Evolutionary conservation across 2,329 filamentous ascomycete species (phyloP).

Genomic region (Corynespora cassiicola): DNA sequence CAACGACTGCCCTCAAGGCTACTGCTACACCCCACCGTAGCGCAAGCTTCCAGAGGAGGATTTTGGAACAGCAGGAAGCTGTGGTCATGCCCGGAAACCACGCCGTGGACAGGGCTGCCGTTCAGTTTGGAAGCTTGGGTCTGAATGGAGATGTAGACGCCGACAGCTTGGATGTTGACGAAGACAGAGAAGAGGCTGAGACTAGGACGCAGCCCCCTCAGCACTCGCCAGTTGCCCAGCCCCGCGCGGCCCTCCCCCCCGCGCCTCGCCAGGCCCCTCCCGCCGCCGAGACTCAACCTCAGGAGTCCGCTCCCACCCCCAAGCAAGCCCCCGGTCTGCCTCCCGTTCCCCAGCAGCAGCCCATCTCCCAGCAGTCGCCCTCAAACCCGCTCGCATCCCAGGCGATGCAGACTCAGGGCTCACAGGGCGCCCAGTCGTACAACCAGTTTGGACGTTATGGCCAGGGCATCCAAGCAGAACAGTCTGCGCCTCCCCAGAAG

Average conservation of each 20-base stretch:
- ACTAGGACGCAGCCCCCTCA: constrained; percentile 92
- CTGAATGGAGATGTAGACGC: constrained; percentile 74
- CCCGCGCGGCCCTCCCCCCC: constrained; percentile 86
- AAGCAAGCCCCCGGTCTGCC: constrained; percentile 69
- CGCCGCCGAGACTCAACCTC: constrained; percentile 47
- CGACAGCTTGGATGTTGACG: constrained; percentile 79
- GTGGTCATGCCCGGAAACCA: constrained; percentile 98
- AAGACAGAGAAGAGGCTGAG: constrained; percentile 93
- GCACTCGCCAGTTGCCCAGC: constrained; percentile 86
- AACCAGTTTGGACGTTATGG: constrained; percentile 76
- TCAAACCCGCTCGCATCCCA: constrained; percentile 58
- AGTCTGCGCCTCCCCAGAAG: constrained; percentile 72
- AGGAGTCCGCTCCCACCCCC: constrained; percentile 55
- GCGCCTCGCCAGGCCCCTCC: constrained; percentile 56
- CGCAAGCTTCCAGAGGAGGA: constrained; percentile 81
- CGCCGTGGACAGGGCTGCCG: constrained; percentile 87
- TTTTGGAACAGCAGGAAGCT: constrained; percentile 94
- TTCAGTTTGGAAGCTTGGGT: constrained; percentile 96
- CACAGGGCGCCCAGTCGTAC: constrained; percentile 53
- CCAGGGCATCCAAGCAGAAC: constrained; percentile 66
- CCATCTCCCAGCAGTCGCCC: constrained; percentile 49
- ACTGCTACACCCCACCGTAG: constrained; percentile 69
- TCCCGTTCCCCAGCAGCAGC: constrained; percentile 63
- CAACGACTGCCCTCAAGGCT: constrained; percentile 82
- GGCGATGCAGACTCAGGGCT: constrained; percentile 59